These are phyloP conservation scores for Closterium sp. DNA, from an alignment of 139 green algal species.

Conservation along the genomic window DNA sequence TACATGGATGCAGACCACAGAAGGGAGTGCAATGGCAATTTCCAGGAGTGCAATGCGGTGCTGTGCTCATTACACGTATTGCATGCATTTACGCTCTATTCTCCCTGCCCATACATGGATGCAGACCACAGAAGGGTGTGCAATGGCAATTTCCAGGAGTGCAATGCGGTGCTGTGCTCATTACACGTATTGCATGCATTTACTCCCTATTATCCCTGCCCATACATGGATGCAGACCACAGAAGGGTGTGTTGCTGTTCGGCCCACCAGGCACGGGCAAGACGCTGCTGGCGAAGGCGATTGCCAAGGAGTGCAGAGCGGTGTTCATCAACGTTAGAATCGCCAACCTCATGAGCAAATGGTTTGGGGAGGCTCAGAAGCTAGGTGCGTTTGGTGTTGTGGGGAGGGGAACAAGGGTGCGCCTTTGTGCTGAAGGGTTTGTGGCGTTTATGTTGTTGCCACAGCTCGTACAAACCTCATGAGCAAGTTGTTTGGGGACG, in stretches of 20 bases:
- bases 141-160: constrained; percentile 86
- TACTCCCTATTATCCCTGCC: too few relatives aligned
- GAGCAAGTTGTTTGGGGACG: too few relatives aligned
- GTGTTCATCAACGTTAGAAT: constrained; percentile 93
- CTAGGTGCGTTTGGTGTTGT: constrained; percentile 46
- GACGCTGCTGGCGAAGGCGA: constrained; percentile 72
- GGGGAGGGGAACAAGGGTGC: constrained; percentile 70
- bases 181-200: too few relatives aligned
- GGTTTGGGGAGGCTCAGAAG: constrained; percentile 92
- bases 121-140: constrained; percentile 61
- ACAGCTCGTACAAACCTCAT: too few relatives aligned
- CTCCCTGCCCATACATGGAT: too few relatives aligned
- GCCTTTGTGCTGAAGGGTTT: too few relatives aligned
- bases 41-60: constrained; percentile 77
- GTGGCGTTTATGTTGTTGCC: too few relatives aligned
- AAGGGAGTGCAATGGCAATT: constrained; percentile 81
- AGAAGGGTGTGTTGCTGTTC: constrained; percentile 83
- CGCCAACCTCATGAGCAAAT: constrained; percentile 86
- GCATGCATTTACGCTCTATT: too few relatives aligned
- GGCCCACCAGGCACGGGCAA: constrained; percentile 91
- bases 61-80: too few relatives aligned
- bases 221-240: too few relatives aligned
- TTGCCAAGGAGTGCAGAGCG: constrained; percentile 82
- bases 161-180: too few relatives aligned
- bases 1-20: too few relatives aligned